Conservation (phyloP, 805 yeast genomes). For the Candida namnaoensis region DNA sequence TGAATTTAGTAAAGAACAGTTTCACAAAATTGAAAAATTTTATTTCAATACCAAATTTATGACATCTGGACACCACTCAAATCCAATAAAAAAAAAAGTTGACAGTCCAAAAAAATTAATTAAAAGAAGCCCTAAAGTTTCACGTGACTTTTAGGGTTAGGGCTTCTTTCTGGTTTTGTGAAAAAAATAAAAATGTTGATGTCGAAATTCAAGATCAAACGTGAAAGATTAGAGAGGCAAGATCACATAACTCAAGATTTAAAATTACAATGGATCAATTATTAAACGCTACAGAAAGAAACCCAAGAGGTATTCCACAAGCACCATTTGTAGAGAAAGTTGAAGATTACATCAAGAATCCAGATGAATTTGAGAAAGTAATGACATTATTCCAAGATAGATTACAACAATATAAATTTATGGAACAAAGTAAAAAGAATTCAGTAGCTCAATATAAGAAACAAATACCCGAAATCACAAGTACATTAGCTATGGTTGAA, state of each 20-base stretch:
- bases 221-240: too few relatives aligned
- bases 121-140: neutral
- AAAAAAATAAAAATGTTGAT: neutral
- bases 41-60: neutral
- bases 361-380: slow-evolving; percentile 61
- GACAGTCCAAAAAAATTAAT: neutral
- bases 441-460: slow-evolving; percentile 37
- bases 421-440: slow-evolving; percentile 42
- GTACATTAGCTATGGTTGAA: slow-evolving; percentile 68
- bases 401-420: slow-evolving; percentile 80
- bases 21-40: neutral
- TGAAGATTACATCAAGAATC: slow-evolving; percentile 59
- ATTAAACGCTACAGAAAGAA: slow-evolving; percentile 20
- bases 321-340: slow-evolving; percentile 90
- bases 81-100: neutral
- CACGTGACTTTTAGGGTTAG: neutral
- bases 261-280: neutral
- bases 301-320: slow-evolving; percentile 94
- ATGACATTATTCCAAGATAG: slow-evolving; percentile 78
- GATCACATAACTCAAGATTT: too few relatives aligned
- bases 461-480: slow-evolving; percentile 88
- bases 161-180: neutral
- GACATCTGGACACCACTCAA: too few relatives aligned
- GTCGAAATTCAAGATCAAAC: neutral
- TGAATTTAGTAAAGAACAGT: slow-evolving; percentile 1